Conservation (phyloP, 495 filamentous ascomycete genomes). For the Thermochaetoides thermophila region DNA sequence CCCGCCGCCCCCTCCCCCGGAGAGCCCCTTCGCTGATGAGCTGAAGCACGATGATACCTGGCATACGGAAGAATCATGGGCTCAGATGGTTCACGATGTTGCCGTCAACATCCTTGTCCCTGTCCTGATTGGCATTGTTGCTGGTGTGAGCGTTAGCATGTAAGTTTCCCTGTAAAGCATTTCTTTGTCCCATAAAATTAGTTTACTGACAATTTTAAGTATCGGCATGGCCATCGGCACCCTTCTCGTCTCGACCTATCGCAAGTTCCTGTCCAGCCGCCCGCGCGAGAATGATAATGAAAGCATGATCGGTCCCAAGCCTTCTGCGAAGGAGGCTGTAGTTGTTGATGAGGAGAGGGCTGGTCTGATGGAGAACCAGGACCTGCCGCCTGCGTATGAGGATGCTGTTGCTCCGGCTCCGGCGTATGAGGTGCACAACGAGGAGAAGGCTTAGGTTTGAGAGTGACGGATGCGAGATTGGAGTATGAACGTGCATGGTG, state of each 20-base stretch:
- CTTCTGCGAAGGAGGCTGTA: conserved; percentile 17
- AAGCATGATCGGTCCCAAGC: no score
- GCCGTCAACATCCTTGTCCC: conserved; percentile 36
- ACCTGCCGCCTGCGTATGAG: conserved; percentile 27
- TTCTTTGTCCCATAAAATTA: neutral
- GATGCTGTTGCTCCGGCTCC: no score
- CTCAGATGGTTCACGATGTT: conserved; percentile 29
- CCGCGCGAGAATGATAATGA: no score
- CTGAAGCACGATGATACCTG: no score
- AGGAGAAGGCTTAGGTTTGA: conserved; percentile 3
- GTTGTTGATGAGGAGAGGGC: conserved; percentile 24
- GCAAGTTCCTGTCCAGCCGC: conserved; percentile 18
- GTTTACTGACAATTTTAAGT: conserved; percentile 9
- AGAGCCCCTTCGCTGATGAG: conserved; percentile 6
- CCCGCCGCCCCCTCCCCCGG: neutral
- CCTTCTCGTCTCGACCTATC: conserved; percentile 31
- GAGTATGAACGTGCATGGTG: no score
- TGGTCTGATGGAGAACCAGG: conserved; percentile 27
- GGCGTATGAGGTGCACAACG: conserved; percentile 5
- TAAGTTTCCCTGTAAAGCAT: conserved; percentile 17
- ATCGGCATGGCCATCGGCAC: conserved; percentile 38
- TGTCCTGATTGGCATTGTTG: conserved; percentile 35
- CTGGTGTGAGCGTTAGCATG: conserved; percentile 38
- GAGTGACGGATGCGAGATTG: neutral
- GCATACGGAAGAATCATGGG: conserved; percentile 28